A percentile compares a stretch with the other conserved stretches of the same genome.
These are phyloP conservation scores for Clarireedia paspali DNA, from an alignment of 2,329 filamentous ascomycete species.

Conservation along the genomic window DNA sequence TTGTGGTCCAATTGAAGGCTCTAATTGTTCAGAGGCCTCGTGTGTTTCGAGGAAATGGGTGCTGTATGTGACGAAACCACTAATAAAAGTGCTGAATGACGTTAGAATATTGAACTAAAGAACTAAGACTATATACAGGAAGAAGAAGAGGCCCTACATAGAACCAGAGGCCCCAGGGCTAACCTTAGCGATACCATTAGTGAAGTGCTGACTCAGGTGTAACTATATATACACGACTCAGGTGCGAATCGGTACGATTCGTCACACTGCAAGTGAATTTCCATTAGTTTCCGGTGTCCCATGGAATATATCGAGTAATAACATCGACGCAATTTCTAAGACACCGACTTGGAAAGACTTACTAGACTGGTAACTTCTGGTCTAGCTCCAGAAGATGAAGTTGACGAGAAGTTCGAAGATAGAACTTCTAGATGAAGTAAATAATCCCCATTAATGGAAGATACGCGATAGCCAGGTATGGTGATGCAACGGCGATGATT, in stretches of 20 bases:
- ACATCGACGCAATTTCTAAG: too few species aligned
- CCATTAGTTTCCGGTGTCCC: not conserved
- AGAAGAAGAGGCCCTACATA: too few species aligned
- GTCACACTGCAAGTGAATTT: not conserved
- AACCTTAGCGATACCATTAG: too few species aligned
- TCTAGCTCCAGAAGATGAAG: slow-evolving; percentile 40
- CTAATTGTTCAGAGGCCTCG: slow-evolving; percentile 35
- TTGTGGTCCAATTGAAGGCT: slow-evolving; percentile 30
- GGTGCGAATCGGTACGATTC: too few species aligned
- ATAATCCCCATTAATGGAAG: slow-evolving; percentile 2
- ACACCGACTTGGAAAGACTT: not conserved
- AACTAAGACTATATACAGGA: too few species aligned
- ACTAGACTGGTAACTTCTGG: slow-evolving; percentile 34
- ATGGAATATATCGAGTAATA: too few species aligned
- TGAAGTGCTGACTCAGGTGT: too few species aligned
- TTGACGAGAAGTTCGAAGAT: slow-evolving; percentile 39
- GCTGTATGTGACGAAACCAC: not conserved
- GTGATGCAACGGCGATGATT: not conserved
- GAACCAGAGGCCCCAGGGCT: too few species aligned
- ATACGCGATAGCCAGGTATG: not conserved
- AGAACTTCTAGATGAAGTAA: slow-evolving; percentile 32
- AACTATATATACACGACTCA: too few species aligned
- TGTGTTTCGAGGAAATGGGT: slow-evolving; percentile 38
- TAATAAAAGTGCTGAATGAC: too few species aligned
- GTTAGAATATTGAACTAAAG: too few species aligned